phyloP scores from a whole-genome alignment of 805 yeast species.

The Pichia gijzeniarum region DNA sequence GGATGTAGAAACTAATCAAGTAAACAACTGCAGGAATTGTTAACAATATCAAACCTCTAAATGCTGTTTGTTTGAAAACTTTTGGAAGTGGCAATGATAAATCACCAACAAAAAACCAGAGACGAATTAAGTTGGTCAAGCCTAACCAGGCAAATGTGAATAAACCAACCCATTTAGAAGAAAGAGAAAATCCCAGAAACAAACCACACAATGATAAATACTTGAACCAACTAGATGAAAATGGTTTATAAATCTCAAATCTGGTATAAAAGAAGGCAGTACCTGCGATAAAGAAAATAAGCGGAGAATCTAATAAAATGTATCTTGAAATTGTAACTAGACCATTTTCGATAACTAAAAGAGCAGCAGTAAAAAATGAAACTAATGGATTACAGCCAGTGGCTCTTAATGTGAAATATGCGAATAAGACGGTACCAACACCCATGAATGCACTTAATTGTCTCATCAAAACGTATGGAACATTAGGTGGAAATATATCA shows the following conservation, averaged over 20 bases:
- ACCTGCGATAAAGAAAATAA: conserved; percentile 70
- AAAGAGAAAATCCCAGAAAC: conserved; percentile 65
- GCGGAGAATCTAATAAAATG: conserved; percentile 69
- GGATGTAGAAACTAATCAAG: conserved; percentile 53
- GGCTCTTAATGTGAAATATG: conserved; percentile 61
- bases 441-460: conserved; percentile 63
- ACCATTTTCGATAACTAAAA: conserved; percentile 62
- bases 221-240: conserved; percentile 49
- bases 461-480: conserved; percentile 68
- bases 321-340: conserved; percentile 66
- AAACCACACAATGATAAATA: conserved; percentile 58
- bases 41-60: conserved; percentile 48
- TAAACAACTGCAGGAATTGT: conserved; percentile 56
- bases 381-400: conserved; percentile 66
- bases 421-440: conserved; percentile 55
- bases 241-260: conserved; percentile 60
- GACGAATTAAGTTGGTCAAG: conserved; percentile 46
- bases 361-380: conserved; percentile 48
- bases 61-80: conserved; percentile 40
- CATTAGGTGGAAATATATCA: conserved; percentile 47
- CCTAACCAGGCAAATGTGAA: conserved; percentile 81
- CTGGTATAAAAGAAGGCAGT: conserved; percentile 59
- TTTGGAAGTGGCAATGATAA: conserved; percentile 41
- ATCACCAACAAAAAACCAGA: conserved; percentile 74
- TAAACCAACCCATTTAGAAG: conserved; percentile 81